phyloP scores from a whole-genome alignment of 2,329 filamentous ascomycete species.

The Periconia sp. region DNA sequence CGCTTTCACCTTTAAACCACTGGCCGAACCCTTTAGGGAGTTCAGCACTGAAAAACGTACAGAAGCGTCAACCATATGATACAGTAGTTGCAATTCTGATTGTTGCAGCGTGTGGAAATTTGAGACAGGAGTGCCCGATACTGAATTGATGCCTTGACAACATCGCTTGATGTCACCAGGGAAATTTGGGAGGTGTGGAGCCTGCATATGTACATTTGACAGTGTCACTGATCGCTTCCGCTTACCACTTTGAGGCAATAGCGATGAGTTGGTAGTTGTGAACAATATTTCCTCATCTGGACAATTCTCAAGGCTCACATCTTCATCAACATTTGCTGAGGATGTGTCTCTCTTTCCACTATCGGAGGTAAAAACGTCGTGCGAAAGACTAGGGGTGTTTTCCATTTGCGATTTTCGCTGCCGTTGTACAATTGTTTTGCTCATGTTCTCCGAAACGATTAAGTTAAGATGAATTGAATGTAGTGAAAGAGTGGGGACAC shows the following conservation, averaged over 20 bases:
- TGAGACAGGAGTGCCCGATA: neutral
- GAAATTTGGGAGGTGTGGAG: neutral
- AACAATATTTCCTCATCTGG: neutral
- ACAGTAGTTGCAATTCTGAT: constrained; percentile 8
- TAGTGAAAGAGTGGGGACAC: constrained; percentile 23
- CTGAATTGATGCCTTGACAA: neutral
- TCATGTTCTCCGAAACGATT: constrained; percentile 19
- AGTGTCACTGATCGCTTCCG: constrained; percentile 1
- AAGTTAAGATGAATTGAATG: constrained; percentile 30
- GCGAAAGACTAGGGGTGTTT: neutral
- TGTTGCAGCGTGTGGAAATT: neutral
- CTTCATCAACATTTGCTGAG: neutral
- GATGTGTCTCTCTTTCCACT: neutral
- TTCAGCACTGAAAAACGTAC: constrained; percentile 40
- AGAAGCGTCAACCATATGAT: constrained; percentile 36
- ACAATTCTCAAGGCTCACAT: neutral
- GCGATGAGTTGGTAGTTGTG: neutral
- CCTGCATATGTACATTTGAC: neutral
- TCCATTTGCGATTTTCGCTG: constrained; percentile 8
- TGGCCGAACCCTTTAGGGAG: constrained; percentile 18
- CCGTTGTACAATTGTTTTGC: constrained; percentile 9
- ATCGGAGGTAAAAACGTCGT: neutral
- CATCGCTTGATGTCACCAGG: neutral
- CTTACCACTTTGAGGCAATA: neutral
- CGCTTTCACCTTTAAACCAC: constrained; percentile 32